A percentile compares a stretch with the other conserved stretches of the same genome.
Conservation (phyloP, 2,329 filamentous ascomycete genomes). For the Fusarium concolor region DNA sequence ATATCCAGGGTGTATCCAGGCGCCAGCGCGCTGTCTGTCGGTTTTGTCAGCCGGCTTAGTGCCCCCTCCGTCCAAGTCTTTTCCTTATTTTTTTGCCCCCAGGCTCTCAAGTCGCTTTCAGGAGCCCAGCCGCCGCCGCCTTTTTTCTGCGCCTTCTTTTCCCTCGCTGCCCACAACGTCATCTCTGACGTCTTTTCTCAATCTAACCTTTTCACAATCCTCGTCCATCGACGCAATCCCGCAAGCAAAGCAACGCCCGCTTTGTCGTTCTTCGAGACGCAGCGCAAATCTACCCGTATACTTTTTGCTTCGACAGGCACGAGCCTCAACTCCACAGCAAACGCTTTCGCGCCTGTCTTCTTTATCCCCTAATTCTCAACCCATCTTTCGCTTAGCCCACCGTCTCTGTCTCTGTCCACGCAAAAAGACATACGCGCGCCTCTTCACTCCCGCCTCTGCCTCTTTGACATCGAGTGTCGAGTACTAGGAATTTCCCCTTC, state of each 20-base stretch:
- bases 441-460: conserved; percentile 19
- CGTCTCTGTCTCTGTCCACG: conserved; percentile 15
- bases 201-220: conserved; percentile 53
- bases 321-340: conserved; percentile 43
- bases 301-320: conserved; percentile 33
- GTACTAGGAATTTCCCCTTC: conserved; percentile 13
- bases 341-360: conserved; percentile 29
- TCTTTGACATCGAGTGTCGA: conserved; percentile 30
- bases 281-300: conserved; percentile 34
- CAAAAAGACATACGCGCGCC: conserved; percentile 22
- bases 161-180: conserved; percentile 56
- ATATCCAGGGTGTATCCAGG: not conserved
- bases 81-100: conserved; percentile 36
- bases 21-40: conserved; percentile 10
- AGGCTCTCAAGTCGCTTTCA: conserved; percentile 41
- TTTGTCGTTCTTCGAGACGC: conserved; percentile 40
- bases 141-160: conserved; percentile 53
- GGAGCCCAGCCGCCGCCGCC: conserved; percentile 49
- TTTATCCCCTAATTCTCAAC: conserved; percentile 28
- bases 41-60: conserved; percentile 39
- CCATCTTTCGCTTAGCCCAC: conserved; percentile 28
- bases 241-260: conserved; percentile 46
- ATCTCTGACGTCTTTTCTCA: conserved; percentile 61
- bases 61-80: conserved; percentile 24
- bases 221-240: conserved; percentile 50